A percentile compares a stretch with the other conserved stretches of the same genome.
These are phyloP conservation scores for Glycine tomentella DNA, from an alignment of 306 rosid genomes.

Conservation along the genomic window DNA sequence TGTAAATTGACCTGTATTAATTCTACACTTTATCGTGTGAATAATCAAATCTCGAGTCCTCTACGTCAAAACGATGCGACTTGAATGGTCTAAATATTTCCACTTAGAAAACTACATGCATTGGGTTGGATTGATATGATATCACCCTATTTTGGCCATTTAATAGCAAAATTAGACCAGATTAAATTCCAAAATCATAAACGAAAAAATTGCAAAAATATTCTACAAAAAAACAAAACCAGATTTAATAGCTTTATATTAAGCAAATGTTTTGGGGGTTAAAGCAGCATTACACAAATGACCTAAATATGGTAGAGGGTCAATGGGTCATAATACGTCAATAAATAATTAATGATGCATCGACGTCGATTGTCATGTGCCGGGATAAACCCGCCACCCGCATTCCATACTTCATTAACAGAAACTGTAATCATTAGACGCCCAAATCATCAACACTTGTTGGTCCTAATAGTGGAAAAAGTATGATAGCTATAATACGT, in stretches of 20 bases:
- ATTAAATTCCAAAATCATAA: not conserved
- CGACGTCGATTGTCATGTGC: not conserved
- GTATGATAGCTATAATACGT: no score
- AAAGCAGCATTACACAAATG: not conserved
- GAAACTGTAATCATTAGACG: no score
- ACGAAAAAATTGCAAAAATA: not conserved
- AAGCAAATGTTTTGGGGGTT: not conserved
- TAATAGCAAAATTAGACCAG: not conserved
- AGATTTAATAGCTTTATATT: not conserved
- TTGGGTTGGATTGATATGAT: not conserved
- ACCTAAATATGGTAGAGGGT: not conserved
- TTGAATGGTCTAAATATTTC: not conserved
- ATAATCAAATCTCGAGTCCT: not conserved
- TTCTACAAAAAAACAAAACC: not conserved
- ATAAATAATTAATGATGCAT: not conserved
- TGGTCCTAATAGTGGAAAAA: no score
- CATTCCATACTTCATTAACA: no score
- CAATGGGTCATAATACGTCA: not conserved
- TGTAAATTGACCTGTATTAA: not conserved
- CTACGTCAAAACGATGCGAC: not conserved
- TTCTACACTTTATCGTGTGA: not conserved
- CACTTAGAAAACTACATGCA: not conserved
- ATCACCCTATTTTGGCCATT: not conserved
- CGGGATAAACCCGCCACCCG: not conserved
- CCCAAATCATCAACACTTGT: no score